Evolutionary conservation across 371 early-diverging fungal species (phyloP).

Genomic region (Entomophthora muscae): DNA sequence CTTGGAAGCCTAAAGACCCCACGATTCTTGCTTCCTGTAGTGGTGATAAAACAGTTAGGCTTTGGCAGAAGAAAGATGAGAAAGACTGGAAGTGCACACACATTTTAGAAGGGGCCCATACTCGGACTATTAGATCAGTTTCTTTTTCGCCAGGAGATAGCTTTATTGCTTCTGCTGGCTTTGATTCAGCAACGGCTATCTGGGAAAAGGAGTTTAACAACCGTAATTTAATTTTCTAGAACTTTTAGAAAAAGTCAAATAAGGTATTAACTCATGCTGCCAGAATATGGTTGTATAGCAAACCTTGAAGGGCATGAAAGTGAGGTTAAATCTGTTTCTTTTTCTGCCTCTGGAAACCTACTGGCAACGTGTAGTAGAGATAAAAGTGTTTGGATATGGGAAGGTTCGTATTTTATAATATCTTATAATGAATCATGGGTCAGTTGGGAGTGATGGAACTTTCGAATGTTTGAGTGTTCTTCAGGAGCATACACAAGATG

Average conservation of each 20-base stretch:
- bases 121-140: slow-evolving; percentile 76
- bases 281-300: slow-evolving; percentile 76
- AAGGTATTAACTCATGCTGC: background rate
- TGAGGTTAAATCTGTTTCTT: slow-evolving; percentile 86
- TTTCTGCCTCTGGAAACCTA: slow-evolving; percentile 61
- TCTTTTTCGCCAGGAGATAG: slow-evolving; percentile 63
- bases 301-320: slow-evolving; percentile 97
- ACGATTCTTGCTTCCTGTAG: slow-evolving; percentile 54
- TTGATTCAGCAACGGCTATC: slow-evolving; percentile 82
- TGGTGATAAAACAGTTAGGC: slow-evolving; percentile 70
- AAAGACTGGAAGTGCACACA: slow-evolving; percentile 54
- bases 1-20: slow-evolving; percentile 66
- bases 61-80: slow-evolving; percentile 38
- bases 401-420: slow-evolving; percentile 24
- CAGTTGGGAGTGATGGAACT: slow-evolving; percentile 54
- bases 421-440: background rate
- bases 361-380: slow-evolving; percentile 89
- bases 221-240: slow-evolving; percentile 14
- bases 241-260: background rate
- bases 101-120: slow-evolving; percentile 68
- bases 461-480: slow-evolving; percentile 89
- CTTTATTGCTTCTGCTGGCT: slow-evolving; percentile 74
- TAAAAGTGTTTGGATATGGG: slow-evolving; percentile 97
- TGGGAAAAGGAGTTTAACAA: slow-evolving; percentile 51
- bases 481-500: slow-evolving; percentile 93